Base-by-base conservation (phyloP, 805 yeast species). In the Zygoascus flipseniorum region DNA sequence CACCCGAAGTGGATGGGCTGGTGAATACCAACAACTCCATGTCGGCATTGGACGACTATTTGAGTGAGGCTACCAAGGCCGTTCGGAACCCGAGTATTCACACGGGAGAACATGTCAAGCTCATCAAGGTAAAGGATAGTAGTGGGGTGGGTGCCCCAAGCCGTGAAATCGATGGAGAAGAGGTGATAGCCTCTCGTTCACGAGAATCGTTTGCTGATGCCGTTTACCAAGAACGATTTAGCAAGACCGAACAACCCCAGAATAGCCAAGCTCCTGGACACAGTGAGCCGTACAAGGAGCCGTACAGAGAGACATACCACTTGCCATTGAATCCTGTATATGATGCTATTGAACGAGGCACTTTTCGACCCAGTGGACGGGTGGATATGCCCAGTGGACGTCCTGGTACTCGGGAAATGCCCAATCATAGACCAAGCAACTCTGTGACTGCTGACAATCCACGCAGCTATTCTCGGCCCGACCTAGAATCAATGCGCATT, bases 21-120 rank as follows among this genome's bases (percentile, higher is more conserved):
- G 39, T 35, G 4, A 35, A 35, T n/a, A 35, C 39, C 16, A 35
- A n/a, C 8, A 11, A 35, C 16, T 19, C 44, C 26, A 18, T 42
- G 26, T 42, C 54, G 10, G 52, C 56, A 1, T 50, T 62, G 8
- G 56, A 56, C 4, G 58, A 58, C 37, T 60, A 60, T 44, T 50
- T 48, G 35, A 52, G 52, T 16, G 55, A 55, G 6, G 54, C 56
- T 19, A 53, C 52, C 8, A 44, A 47, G 10, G 53, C 54, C 14
- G 56, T 58, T 23, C 52, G 62, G 23, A 53, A 57, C 18, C 64
- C 64, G 8, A 52, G 58, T 26, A 48, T 59, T 13, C 47, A 39
- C 20, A 58, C 62, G 9, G 63, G 64, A 5, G 59, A 54, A 2
- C 65, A 61, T 51, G 63, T 60, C 14, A 50, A 54, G 19, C 44